A percentile compares a stretch with the other conserved stretches of the same genome.
These are phyloP conservation scores for Stachybotrys chlorohalonatus DNA, from an alignment of 2,329 filamentous ascomycete genomes.

Conservation along the genomic window DNA sequence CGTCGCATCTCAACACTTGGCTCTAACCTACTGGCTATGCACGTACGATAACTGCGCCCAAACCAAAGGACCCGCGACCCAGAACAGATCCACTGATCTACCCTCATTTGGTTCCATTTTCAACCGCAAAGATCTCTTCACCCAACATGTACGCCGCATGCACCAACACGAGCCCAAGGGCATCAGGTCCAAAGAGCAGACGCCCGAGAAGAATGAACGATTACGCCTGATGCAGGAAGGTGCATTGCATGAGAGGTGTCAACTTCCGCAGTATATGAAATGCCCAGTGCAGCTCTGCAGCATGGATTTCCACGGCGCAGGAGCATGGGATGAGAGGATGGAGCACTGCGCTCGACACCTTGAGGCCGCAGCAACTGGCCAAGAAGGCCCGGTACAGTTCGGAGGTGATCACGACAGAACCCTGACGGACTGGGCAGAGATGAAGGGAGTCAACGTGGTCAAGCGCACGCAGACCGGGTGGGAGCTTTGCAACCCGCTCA, in stretches of 20 bases:
- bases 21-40: constrained; percentile 68
- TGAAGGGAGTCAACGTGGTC: constrained; percentile 27
- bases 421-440: constrained; percentile 31
- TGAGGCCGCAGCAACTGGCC: constrained; percentile 34
- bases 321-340: constrained; percentile 73
- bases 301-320: constrained; percentile 47
- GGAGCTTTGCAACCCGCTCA: constrained; percentile 23
- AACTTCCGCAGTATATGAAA: constrained; percentile 47
- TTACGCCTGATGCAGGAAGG: constrained; percentile 46
- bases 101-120: constrained; percentile 56
- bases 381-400: constrained; percentile 22
- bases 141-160: constrained; percentile 81
- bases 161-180: constrained; percentile 48
- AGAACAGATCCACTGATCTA: constrained; percentile 5
- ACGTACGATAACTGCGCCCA: constrained; percentile 48
- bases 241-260: constrained; percentile 53
- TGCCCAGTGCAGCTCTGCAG: constrained; percentile 57
- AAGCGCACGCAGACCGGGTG: constrained; percentile 15
- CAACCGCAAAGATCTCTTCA: constrained; percentile 88
- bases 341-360: constrained; percentile 81
- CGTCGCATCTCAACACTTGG: constrained; percentile 69
- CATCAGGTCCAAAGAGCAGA: constrained; percentile 23
- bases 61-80: constrained; percentile 13
- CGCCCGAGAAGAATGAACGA: constrained; percentile 37
- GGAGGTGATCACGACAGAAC: constrained; percentile 27